Conservation (phyloP, 2,329 filamentous ascomycete genomes). For the Botrytis medusae region DNA sequence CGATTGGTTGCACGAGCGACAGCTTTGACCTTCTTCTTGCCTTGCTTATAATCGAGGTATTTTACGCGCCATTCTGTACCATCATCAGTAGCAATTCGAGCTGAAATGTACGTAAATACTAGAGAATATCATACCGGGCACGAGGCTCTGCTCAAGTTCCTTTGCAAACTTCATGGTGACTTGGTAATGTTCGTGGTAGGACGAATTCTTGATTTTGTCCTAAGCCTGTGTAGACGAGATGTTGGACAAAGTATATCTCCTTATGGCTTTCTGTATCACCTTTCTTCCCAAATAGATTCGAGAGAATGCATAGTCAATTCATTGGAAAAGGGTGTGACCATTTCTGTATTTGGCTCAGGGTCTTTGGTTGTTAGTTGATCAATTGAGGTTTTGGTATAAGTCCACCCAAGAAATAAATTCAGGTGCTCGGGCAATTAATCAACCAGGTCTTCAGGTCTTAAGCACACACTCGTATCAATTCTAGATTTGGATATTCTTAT, state of each 20-base stretch:
- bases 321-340: background rate
- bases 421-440: background rate
- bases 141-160: constrained; percentile 82
- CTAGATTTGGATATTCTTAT: background rate
- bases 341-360: background rate
- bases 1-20: constrained; percentile 70
- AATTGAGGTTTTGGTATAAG: background rate
- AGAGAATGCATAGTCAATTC: constrained; percentile 1
- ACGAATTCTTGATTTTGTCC: background rate
- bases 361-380: background rate
- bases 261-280: background rate
- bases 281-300: background rate
- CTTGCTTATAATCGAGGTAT: constrained; percentile 92
- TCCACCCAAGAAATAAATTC: background rate
- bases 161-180: constrained; percentile 63
- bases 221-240: background rate
- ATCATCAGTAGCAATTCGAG: constrained; percentile 11
- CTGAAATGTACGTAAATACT: background rate
- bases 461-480: background rate
- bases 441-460: background rate
- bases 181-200: background rate
- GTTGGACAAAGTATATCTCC: constrained; percentile 3
- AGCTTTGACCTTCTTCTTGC: constrained; percentile 91
- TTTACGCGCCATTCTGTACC: constrained; percentile 80
- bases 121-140: constrained; percentile 60